Conservation (phyloP, 2,329 filamentous ascomycete species). For the Penicillium sp. region DNA sequence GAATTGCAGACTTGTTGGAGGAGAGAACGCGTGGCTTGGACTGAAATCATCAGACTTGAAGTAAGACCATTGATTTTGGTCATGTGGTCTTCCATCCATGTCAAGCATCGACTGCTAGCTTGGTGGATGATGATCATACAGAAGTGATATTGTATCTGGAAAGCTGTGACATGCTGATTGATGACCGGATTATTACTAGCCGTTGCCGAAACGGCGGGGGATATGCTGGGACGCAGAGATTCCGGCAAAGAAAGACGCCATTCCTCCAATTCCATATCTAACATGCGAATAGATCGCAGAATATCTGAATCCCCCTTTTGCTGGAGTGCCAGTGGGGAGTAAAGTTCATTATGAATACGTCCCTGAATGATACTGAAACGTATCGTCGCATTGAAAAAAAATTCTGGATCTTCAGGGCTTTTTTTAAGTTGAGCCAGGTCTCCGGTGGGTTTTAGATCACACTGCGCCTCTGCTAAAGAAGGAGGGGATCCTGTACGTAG, state of each 20-base stretch:
- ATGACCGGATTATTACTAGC: slow-evolving; percentile 27
- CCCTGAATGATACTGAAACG: slow-evolving; percentile 52
- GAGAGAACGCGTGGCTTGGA: slow-evolving; percentile 56
- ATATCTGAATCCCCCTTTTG: slow-evolving; percentile 54
- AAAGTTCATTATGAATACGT: slow-evolving; percentile 46
- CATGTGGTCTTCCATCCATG: slow-evolving; percentile 34
- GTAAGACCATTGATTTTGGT: slow-evolving; percentile 45
- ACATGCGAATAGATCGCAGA: slow-evolving; percentile 52
- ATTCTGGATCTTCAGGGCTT: slow-evolving; percentile 5
- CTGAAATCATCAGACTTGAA: slow-evolving; percentile 51
- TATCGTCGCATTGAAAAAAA: slow-evolving; percentile 45
- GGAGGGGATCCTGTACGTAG: slow-evolving; percentile 53
- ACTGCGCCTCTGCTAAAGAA: slow-evolving; percentile 49
- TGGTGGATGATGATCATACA: slow-evolving; percentile 54
- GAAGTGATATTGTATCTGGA: slow-evolving; percentile 55
- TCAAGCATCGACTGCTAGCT: slow-evolving; percentile 50
- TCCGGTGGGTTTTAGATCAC: slow-evolving; percentile 49
- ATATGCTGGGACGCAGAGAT: slow-evolving; percentile 46
- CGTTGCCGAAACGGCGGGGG: slow-evolving; percentile 32
- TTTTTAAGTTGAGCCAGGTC: slow-evolving; percentile 24
- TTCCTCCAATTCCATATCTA: slow-evolving; percentile 54
- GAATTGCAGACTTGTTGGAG: slow-evolving; percentile 44
- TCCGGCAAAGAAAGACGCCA: slow-evolving; percentile 51
- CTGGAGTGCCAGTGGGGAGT: slow-evolving; percentile 43
- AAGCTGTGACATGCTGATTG: slow-evolving; percentile 46